Conservation (phyloP, 129 eudicot species). For the Scalesia atractyloides region DNA sequence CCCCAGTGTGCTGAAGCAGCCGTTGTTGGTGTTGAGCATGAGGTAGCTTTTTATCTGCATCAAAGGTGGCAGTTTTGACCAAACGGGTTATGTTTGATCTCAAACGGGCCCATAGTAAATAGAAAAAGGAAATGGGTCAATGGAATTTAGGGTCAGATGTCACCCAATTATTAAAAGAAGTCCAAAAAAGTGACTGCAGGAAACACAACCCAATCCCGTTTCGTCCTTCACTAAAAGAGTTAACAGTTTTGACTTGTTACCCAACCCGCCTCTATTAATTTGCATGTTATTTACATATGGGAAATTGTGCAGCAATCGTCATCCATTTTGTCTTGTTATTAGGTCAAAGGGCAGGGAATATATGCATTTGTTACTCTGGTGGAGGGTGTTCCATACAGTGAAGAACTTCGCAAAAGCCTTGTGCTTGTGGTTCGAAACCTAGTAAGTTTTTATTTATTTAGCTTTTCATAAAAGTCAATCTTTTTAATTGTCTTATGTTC, state of each 20-base stretch:
- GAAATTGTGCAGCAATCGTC: neutral
- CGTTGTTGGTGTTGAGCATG: constrained; percentile 98
- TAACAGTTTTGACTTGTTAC: constrained; percentile 9
- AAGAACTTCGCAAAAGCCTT: constrained; percentile 89
- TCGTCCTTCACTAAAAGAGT: neutral
- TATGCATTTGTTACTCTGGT: constrained; percentile 93
- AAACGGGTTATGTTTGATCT: neutral
- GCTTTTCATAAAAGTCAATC: neutral
- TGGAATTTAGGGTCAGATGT: neutral
- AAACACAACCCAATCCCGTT: neutral
- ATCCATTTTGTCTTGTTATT: constrained; percentile 31
- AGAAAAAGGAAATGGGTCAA: neutral
- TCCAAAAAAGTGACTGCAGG: neutral
- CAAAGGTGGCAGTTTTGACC: constrained; percentile 5
- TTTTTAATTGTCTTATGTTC: neutral
- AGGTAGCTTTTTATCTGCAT: constrained; percentile 48
- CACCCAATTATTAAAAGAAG: neutral
- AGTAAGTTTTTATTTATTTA: constrained; percentile 39
- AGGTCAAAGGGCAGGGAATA: constrained; percentile 99
- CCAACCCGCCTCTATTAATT: neutral
- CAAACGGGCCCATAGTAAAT: constrained; percentile 2
- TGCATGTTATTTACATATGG: neutral
- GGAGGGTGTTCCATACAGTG: constrained; percentile 93
- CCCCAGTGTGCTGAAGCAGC: constrained; percentile 99
- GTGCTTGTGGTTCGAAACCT: constrained; percentile 69